phyloP scores from a whole-genome alignment of 306 rosid species.

The Prunus salicina region DNA sequence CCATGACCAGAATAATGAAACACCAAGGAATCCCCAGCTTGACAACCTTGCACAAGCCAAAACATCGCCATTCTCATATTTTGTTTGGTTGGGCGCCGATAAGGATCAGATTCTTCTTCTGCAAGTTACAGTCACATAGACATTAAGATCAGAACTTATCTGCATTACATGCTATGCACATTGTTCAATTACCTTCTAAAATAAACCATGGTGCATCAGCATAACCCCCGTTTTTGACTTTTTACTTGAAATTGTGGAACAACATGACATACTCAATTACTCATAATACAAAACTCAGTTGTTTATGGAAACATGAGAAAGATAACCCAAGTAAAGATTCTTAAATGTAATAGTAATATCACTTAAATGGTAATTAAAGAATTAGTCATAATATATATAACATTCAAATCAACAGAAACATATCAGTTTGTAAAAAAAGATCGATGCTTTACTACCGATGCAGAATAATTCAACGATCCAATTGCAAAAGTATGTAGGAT shows the following conservation, averaged over 20 bases:
- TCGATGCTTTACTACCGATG: neutral
- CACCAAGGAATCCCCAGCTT: conserved; percentile 49
- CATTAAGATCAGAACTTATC: neutral
- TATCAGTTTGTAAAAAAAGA: neutral
- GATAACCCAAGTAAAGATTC: neutral
- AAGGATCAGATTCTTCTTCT: conserved; percentile 48
- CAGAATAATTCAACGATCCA: neutral
- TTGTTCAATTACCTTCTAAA: neutral
- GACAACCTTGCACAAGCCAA: conserved; percentile 50
- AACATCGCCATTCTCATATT: conserved; percentile 43
- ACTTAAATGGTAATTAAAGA: neutral
- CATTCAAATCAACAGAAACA: neutral
- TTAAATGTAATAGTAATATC: neutral
- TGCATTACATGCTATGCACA: neutral
- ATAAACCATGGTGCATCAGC: neutral
- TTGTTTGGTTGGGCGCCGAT: conserved; percentile 33
- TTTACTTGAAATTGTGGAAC: neutral
- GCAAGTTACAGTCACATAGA: conserved; percentile 2
- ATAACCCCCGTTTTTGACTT: neutral
- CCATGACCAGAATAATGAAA: conserved; percentile 58
- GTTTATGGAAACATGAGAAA: neutral
- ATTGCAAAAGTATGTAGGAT: neutral
- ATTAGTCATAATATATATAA: neutral
- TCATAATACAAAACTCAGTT: neutral
- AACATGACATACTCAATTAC: neutral